Percentiles rank a stretch among this genome's conserved stretches.
Evolutionary conservation across 306 rosid species (phyloP).

Genomic region (Alnus rubra): DNA sequence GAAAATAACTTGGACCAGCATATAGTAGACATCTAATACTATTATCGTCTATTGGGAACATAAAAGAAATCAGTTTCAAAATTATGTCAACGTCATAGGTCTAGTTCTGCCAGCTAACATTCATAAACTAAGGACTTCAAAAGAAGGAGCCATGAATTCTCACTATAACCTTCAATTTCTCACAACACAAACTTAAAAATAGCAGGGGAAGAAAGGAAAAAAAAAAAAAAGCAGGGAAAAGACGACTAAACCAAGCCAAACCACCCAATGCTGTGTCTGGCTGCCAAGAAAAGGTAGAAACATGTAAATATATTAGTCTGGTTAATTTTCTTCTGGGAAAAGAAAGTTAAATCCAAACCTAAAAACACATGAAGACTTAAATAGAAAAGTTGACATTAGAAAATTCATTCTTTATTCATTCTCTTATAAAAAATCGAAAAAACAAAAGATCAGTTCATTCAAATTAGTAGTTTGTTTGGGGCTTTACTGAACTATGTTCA

Average conservation of each 20-base stretch:
- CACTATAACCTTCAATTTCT: not conserved
- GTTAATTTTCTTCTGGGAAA: not conserved
- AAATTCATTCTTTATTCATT: not conserved
- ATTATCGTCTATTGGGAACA: not conserved
- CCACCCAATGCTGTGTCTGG: not conserved
- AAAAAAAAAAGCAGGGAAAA: not conserved
- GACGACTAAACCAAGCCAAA: not conserved
- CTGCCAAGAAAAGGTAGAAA: not conserved
- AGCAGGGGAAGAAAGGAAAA: not conserved
- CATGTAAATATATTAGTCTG: not conserved
- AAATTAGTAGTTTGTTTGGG: not conserved
- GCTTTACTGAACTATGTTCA: not conserved
- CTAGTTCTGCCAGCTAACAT: not conserved
- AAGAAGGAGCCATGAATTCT: not conserved
- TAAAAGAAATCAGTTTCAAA: not conserved
- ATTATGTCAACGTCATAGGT: not conserved
- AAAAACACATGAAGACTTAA: not conserved
- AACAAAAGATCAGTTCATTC: not conserved
- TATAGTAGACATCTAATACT: not conserved
- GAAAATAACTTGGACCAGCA: not conserved
- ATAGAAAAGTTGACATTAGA: not conserved
- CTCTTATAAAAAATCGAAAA: not conserved
- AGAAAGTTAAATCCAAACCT: not conserved
- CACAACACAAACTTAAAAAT: not conserved
- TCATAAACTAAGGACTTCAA: not conserved